Base-by-base conservation (phyloP, 73 alveolate genomes). In the Paraurostyla sp. region DNA sequence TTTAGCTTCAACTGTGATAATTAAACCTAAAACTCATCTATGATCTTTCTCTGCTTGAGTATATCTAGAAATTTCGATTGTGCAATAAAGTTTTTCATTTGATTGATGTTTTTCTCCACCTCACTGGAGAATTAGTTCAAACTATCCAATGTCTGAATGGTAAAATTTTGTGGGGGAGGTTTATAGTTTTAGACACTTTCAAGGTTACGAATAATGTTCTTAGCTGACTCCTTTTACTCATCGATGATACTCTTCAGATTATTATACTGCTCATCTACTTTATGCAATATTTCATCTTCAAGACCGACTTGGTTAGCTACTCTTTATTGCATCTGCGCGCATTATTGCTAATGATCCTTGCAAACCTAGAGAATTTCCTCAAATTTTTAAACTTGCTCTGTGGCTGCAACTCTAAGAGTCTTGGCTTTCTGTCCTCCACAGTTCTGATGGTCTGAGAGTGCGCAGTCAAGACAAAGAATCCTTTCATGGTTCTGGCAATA, bases 161-260 rank as follows among this genome's bases (percentile, higher is more conserved):
- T 87, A 40, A 69, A 49, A 27, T 87, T 58, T 30, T 73, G 80
- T 16, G 87, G 87, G 33, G 93, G 93, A 6, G 93, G 93, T 40
- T 76, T 71, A 48, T 87, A 87, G 49, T 75, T 51, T 48, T 87
- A 43, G 33, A 69, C 87, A 48, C 87, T 71, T 41, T 87, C 93
- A 9, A 87, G 76, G 54, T 87, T 36, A n/a, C 46, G 32, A 25
- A 87, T 87, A 11, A 81, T 87, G 41, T 87, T 65, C 54, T 87
- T 87, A 9, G 89, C 87, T 23, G 38, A 27, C 50, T 87, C 93
- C 40, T 76, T 87, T 36, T 48, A 33, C 69, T 87, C 88, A 56
- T 87, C 87, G n/a, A 87, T 80, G 4, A 87, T 76, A 7, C 54
- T 56, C 33, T 69, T 76, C 25, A 87, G 76, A 9, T 71, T 75